Base-by-base conservation (phyloP, 1,284 basidiomycete genomes). In the Cutaneotrichosporon sp. region DNA sequence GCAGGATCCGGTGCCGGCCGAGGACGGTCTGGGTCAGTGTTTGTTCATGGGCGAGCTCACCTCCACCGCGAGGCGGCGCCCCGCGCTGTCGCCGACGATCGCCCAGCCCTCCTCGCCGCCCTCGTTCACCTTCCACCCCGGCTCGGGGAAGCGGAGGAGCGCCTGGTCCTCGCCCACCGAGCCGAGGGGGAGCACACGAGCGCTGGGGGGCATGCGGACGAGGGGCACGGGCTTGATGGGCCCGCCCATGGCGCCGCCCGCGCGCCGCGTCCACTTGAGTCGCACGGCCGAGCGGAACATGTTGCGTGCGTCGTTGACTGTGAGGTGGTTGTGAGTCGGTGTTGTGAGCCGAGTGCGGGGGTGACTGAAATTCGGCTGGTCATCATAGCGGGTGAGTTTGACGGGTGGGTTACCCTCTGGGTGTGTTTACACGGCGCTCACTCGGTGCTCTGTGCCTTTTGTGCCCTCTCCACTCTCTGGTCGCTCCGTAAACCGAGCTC, bases 1-100 rank as follows among this genome's bases (percentile, higher is more conserved):
- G 89, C 18, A 83, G 75, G 52, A 92, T 84, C 4, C 88, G 83
- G 49, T 88, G 84, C 61, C 89, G 84, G 1, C 88, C 88, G 4
- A 87, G 81, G 18, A 92, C 81, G 4, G 87, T 85, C 89, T 90
- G 65, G 5, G 46, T 65, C n/a, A 65, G 60, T n/a, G n/a, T n/a
- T n/a, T n/a, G n/a, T n/a, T n/a, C n/a, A n/a, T n/a, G n/a, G n/a
- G n/a, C n/a, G n/a, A n/a, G 60, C 81, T 57, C 69, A 89, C 89
- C 81, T 88, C 84, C 56, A 91, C 83, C 22, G 89, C 70, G 71
- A 29, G 81, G 76, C 71, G 86, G 85, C 71, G 83, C 80, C 66
- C 83, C 80, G 63, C 86, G 10, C 83, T 70, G 63, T 80, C 74
- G 0, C 80, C 86, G 8, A 90, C 81, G 20, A 91, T 82, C 0